Conservation (phyloP, 305 asterid species). For the Striga hermonthica region DNA sequence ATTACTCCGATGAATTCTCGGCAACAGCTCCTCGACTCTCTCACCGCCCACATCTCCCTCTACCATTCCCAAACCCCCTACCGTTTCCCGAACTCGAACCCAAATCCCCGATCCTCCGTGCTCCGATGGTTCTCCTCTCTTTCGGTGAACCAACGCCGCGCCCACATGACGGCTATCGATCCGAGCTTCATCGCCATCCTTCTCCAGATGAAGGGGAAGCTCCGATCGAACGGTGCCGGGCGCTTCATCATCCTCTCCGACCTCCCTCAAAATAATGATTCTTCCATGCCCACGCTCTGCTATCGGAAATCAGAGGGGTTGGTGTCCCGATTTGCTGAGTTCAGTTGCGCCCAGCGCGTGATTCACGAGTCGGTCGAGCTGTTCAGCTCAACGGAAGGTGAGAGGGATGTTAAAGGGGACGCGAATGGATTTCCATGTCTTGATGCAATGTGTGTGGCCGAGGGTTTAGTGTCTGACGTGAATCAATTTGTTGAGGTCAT, state of each 20-base stretch:
- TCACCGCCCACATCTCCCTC: conserved; percentile 73
- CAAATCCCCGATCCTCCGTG: conserved; percentile 50
- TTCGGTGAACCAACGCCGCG: conserved; percentile 73
- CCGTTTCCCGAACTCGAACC: conserved; percentile 31
- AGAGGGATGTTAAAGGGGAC: conserved; percentile 33
- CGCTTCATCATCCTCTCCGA: conserved; percentile 79
- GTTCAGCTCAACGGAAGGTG: conserved; percentile 75
- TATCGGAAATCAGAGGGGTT: conserved; percentile 72
- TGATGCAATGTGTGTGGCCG: conserved; percentile 59
- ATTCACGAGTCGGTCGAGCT: conserved; percentile 55
- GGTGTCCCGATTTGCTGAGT: conserved; percentile 48
- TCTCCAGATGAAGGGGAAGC: conserved; percentile 66
- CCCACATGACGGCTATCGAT: conserved; percentile 64
- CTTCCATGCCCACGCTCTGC: conserved; percentile 71
- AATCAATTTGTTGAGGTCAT: conserved; percentile 49
- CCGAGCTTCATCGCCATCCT: conserved; percentile 52
- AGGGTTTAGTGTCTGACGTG: conserved; percentile 61
- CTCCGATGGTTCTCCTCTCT: conserved; percentile 92
- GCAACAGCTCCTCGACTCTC: conserved; percentile 57
- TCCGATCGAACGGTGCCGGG: conserved; percentile 52
- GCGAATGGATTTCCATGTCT: conserved; percentile 35
- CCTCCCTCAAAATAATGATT: conserved; percentile 50
- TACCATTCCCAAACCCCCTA: conserved; percentile 45
- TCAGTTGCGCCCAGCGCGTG: conserved; percentile 41
- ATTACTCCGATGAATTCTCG: conserved; percentile 41